Base-by-base conservation (phyloP, 768 basidiomycete species). In the Candolleomyces eurysporus region DNA sequence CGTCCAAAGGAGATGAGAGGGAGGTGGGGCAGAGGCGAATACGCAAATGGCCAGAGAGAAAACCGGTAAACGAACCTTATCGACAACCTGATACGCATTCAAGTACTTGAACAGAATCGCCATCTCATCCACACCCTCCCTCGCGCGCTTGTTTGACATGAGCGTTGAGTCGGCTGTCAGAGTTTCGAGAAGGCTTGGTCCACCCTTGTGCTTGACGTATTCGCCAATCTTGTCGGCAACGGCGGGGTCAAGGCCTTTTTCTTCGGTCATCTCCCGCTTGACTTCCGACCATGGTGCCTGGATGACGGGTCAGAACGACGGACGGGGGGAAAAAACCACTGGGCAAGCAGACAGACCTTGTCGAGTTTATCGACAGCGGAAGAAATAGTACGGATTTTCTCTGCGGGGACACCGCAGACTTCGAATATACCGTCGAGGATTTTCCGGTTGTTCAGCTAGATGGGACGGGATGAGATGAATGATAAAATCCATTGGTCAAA, bases 281-380 rank as follows among this genome's bases (percentile, higher is more conserved):
- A 98, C 96, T 51, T 96, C 94, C 2, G 72, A 68, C 96, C 97
- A 99, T 0, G 96, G 84, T 22, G 90, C 75, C 92, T 94, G 63
- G 0, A 17, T 59, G 39, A 22, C 14, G 32, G 8, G 46, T 30
- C 11, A 36, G 36, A 51, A 55, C 49, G 48, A 21, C 3, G 45
- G 46, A 51, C 26, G 26, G 26, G 50, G 52, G 57, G 39, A 31
- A 49, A 17, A 22, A 22, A 8, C 10, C 26, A 26, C 26, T 26
- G 26, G 26, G 45, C 31, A 30, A 59, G 21, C 46, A 30, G 17
- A 67, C 76, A 30, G 58, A 91, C 91, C 85, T 98, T 99, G 82
- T 99, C 97, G 11, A 99, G 85, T 73, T 98, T 99, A 75, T 99
- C 97, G 10, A 98, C 96, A 0, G 97, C 96, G 16, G 93, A 96